Evolutionary conservation across 306 rosid species (phyloP).

Genomic region (Trichosanthes truncata): DNA sequence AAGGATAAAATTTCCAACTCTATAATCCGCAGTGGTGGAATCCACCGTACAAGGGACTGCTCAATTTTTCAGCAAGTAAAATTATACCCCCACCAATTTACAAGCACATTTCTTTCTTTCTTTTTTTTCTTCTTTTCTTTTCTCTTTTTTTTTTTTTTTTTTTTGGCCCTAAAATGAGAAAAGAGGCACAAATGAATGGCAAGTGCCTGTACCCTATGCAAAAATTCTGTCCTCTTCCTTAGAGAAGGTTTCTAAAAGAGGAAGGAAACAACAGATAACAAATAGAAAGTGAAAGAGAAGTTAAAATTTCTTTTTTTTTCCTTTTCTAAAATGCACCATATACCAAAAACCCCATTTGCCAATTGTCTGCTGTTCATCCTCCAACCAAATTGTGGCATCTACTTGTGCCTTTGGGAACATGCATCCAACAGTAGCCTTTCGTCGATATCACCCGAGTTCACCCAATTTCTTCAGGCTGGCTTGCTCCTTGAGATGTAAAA

Average conservation of each 20-base stretch:
- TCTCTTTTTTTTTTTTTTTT: not conserved
- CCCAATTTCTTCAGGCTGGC: not conserved
- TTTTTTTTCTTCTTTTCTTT: not conserved
- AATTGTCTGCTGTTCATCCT: slow-evolving; percentile 25
- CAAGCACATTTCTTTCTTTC: slow-evolving; percentile 23
- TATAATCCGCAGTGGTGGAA: slow-evolving; percentile 52
- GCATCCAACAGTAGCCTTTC: slow-evolving; percentile 17
- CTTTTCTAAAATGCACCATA: slow-evolving; percentile 28
- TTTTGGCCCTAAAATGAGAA: slow-evolving; percentile 20
- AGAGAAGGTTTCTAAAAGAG: slow-evolving; percentile 14
- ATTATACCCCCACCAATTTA: slow-evolving; percentile 74
- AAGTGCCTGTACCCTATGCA: slow-evolving; percentile 44
- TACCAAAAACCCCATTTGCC: slow-evolving; percentile 34
- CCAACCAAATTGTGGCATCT: slow-evolving; percentile 34
- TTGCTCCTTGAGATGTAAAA: not conserved
- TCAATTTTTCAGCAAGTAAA: slow-evolving; percentile 37
- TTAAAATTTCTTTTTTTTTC: slow-evolving; percentile 10
- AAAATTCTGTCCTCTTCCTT: slow-evolving; percentile 44
- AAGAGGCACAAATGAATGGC: slow-evolving; percentile 27
- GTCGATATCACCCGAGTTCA: slow-evolving; percentile 22
- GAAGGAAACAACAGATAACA: slow-evolving; percentile 10
- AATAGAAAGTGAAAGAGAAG: slow-evolving; percentile 15
- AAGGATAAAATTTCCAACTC: slow-evolving; percentile 25
- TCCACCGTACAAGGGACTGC: slow-evolving; percentile 52
- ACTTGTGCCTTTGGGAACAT: slow-evolving; percentile 22